These are phyloP conservation scores for Carnegiea gigantea DNA, from an alignment of 179 eudicot genomes.

Conservation along the genomic window DNA sequence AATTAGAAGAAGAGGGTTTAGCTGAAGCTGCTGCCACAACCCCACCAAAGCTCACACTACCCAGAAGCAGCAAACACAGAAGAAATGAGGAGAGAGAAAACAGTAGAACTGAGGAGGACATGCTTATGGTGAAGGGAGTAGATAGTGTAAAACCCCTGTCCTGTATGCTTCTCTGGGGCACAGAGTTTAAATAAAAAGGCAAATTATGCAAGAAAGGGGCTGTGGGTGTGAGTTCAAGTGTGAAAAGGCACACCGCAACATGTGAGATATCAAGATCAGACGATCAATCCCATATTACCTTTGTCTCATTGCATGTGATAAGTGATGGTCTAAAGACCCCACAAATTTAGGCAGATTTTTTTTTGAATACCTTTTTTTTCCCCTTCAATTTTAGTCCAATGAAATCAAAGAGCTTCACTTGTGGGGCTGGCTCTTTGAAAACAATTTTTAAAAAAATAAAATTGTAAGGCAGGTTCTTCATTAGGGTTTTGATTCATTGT, in stretches of 20 bases:
- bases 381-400: background rate
- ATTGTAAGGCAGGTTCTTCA: background rate
- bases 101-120: constrained; percentile 18
- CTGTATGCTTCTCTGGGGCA: background rate
- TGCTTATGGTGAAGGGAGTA: constrained; percentile 13
- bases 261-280: constrained; percentile 13
- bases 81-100: constrained; percentile 12
- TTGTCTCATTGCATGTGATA: constrained; percentile 10
- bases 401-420: background rate
- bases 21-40: background rate
- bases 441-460: no score
- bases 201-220: background rate
- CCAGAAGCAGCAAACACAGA: constrained; percentile 20
- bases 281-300: background rate
- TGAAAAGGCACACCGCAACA: constrained; percentile 7
- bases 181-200: constrained; percentile 17
- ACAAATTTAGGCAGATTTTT: background rate
- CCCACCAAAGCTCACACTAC: constrained; percentile 15
- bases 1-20: constrained; percentile 3
- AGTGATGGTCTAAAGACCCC: constrained; percentile 4
- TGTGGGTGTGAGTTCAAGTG: constrained; percentile 12
- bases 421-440: constrained; percentile 3
- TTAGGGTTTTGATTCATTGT: background rate
- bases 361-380: background rate
- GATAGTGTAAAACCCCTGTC: background rate